These are phyloP conservation scores for Catharanthus roseus DNA, from an alignment of 257 asterid species.

Conservation along the genomic window DNA sequence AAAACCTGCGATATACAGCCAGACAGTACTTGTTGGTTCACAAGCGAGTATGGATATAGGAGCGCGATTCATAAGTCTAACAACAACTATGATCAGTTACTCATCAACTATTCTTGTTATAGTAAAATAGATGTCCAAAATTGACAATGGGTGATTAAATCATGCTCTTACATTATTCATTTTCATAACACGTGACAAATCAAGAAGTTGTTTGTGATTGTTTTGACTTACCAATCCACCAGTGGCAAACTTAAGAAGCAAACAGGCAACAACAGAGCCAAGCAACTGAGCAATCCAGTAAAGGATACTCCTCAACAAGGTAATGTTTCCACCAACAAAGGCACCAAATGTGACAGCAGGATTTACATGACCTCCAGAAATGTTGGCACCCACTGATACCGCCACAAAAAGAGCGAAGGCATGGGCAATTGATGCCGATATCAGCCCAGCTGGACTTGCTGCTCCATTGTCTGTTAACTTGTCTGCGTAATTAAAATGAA, in stretches of 20 bases:
- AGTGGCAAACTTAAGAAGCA: constrained; percentile 62
- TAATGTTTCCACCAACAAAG: constrained; percentile 68
- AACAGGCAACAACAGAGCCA: constrained; percentile 73
- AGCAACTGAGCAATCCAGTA: constrained; percentile 82
- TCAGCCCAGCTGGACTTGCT: constrained; percentile 59
- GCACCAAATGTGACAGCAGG: constrained; percentile 87
- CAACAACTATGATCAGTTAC: no score
- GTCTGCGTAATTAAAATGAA: constrained; percentile 17
- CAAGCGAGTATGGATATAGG: no score
- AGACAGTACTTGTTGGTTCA: no score
- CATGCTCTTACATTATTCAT: no score
- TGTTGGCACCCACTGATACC: constrained; percentile 69
- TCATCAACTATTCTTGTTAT: no score
- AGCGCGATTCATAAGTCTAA: no score
- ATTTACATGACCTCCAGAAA: constrained; percentile 83
- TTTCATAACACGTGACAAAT: no score
- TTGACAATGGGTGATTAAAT: no score
- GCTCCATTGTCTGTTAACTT: constrained; percentile 57
- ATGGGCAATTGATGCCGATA: constrained; percentile 62
- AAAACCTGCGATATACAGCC: no score
- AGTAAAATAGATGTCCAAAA: no score
- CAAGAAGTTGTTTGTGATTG: no score
- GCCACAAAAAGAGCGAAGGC: constrained; percentile 82
- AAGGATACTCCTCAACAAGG: constrained; percentile 44
- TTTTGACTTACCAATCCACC: constrained; percentile 45